Conservation (phyloP, 345 rosid species). For the Salix dunnii region DNA sequence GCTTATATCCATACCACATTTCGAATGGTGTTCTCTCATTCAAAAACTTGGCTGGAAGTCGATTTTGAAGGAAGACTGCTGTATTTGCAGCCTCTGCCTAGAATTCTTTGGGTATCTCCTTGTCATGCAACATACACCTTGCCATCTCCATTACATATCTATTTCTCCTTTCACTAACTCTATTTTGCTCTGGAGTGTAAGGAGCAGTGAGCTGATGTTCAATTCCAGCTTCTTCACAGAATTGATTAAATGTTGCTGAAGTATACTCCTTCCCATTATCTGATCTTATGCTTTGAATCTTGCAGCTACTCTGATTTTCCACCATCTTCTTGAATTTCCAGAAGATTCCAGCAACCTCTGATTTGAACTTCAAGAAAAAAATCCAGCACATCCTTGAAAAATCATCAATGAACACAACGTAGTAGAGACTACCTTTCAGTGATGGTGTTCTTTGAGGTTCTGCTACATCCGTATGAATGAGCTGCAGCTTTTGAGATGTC, state of each 20-base stretch:
- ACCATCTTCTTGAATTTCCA: neutral
- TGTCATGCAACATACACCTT: neutral
- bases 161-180: neutral
- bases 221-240: constrained; percentile 3
- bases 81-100: neutral
- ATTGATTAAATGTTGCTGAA: neutral
- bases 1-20: no score
- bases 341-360: no score
- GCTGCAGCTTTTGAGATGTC: neutral
- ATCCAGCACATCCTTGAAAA: neutral
- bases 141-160: neutral
- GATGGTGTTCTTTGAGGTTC: neutral
- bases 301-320: constrained; percentile 6
- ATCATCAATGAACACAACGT: constrained; percentile 2
- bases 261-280: constrained; percentile 12
- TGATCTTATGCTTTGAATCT: neutral
- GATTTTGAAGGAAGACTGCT: neutral
- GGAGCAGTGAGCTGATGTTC: constrained; percentile 8
- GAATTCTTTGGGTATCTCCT: neutral
- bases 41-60: neutral
- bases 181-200: constrained; percentile 8
- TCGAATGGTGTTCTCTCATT: neutral
- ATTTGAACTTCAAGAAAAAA: no score
- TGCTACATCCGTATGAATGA: constrained; percentile 1
- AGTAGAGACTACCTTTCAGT: neutral